Evolutionary conservation across 805 yeast species (phyloP).

Genomic region (Kuraishia piskuri): DNA sequence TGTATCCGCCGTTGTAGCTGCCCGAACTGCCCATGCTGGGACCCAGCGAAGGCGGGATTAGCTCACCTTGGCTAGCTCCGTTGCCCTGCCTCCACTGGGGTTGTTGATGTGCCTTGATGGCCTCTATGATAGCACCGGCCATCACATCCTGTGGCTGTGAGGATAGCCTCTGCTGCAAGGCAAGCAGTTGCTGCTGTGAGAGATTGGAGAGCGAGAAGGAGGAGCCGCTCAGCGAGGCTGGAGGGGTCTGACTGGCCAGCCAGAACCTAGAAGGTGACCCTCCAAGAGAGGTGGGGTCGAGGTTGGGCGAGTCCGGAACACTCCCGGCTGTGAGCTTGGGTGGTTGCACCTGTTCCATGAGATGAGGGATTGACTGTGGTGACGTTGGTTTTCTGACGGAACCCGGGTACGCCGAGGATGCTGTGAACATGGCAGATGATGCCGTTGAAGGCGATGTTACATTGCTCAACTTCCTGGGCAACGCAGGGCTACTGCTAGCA

Average conservation of each 20-base stretch:
- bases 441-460: neutral
- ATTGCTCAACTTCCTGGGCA: neutral
- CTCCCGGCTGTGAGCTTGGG: neutral
- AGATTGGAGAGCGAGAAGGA: neutral
- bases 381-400: neutral
- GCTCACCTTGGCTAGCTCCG: neutral
- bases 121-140: neutral
- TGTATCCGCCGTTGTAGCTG: neutral
- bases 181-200: neutral
- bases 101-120: neutral
- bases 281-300: constrained; percentile 41
- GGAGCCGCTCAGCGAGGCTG: constrained; percentile 11
- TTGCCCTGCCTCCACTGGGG: neutral
- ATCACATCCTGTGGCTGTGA: neutral
- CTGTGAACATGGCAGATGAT: neutral
- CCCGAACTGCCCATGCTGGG: neutral
- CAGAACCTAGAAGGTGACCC: constrained; percentile 50
- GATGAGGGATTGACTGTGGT: neutral
- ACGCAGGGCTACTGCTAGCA: neutral
- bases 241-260: constrained; percentile 46
- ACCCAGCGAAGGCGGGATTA: neutral
- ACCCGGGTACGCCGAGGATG: neutral
- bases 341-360: neutral
- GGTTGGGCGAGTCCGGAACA: constrained; percentile 43
- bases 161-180: neutral